A percentile compares a stretch with the other conserved stretches of the same genome.
Evolutionary conservation across 129 eudicot species (phyloP).

Genomic region (Escallonia rubra): DNA sequence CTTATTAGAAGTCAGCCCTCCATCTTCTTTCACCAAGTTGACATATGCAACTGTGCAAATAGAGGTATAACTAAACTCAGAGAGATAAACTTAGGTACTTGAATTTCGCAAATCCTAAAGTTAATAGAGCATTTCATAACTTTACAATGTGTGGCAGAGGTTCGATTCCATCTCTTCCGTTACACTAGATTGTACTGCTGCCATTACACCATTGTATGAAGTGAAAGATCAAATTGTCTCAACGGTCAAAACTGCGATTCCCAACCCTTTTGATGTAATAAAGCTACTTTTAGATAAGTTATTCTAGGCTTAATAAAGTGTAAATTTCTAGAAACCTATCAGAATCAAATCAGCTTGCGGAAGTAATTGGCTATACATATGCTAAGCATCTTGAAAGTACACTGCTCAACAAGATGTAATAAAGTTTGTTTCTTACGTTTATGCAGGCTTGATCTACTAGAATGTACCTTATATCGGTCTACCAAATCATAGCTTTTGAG

Average conservation of each 20-base stretch:
- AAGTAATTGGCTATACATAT: background rate
- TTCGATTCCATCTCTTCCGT: too few relatives aligned
- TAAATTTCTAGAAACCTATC: background rate
- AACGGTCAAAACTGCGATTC: background rate
- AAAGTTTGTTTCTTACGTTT: background rate
- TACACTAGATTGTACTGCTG: too few relatives aligned
- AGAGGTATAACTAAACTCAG: too few relatives aligned
- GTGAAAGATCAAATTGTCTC: background rate
- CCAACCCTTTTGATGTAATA: background rate
- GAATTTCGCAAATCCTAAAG: too few relatives aligned
- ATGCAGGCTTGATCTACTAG: slow-evolving; percentile 14
- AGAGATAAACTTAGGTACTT: too few relatives aligned
- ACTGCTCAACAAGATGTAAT: slow-evolving; percentile 2
- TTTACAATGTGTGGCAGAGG: too few relatives aligned
- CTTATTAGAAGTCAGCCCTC: background rate
- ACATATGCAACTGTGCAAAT: too few relatives aligned
- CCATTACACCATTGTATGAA: background rate
- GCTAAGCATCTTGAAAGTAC: background rate
- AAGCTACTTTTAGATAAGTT: background rate
- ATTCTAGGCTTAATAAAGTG: slow-evolving; percentile 2
- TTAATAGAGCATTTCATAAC: too few relatives aligned
- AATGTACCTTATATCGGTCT: slow-evolving; percentile 15
- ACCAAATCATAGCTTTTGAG: background rate
- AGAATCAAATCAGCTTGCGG: slow-evolving; percentile 1
- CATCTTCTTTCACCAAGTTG: background rate